Evolutionary conservation across 352 stramenopile genomes (phyloP).

Genomic region (Phytopythium sindhum): DNA sequence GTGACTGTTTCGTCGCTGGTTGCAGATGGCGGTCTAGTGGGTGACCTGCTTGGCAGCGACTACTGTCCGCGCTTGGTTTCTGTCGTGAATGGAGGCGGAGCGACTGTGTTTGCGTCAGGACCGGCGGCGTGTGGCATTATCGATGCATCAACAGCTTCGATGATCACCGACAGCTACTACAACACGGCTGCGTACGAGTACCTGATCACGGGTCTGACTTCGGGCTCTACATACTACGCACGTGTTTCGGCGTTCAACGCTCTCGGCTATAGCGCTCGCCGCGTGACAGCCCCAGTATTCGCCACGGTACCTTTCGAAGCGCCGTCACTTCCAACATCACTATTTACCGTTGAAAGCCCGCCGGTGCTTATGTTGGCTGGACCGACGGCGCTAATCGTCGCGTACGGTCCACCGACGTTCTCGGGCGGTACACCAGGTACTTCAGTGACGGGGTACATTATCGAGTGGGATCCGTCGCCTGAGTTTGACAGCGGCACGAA

Average conservation of each 20-base stretch:
- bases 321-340: slow-evolving; percentile 43
- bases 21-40: slow-evolving; percentile 5
- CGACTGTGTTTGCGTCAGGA: slow-evolving; percentile 13
- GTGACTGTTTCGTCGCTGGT: slow-evolving; percentile 33
- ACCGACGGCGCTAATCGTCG: slow-evolving; percentile 67
- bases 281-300: slow-evolving; percentile 50
- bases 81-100: slow-evolving; percentile 3
- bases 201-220: slow-evolving; percentile 49
- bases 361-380: slow-evolving; percentile 69
- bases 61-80: slow-evolving; percentile 44
- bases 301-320: slow-evolving; percentile 64
- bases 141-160: background rate
- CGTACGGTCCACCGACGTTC: slow-evolving; percentile 79
- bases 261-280: slow-evolving; percentile 56
- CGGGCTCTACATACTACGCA: slow-evolving; percentile 61
- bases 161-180: slow-evolving; percentile 11
- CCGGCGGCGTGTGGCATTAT: background rate
- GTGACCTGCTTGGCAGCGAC: slow-evolving; percentile 30
- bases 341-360: slow-evolving; percentile 53
- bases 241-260: slow-evolving; percentile 69
- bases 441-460: slow-evolving; percentile 82
- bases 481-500: slow-evolving; percentile 73
- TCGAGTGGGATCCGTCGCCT: slow-evolving; percentile 87
- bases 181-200: slow-evolving; percentile 39
- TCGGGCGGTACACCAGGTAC: slow-evolving; percentile 84